Base-by-base conservation (phyloP, 139 green algal species). In the Axilococcus clingmanii region DNA sequence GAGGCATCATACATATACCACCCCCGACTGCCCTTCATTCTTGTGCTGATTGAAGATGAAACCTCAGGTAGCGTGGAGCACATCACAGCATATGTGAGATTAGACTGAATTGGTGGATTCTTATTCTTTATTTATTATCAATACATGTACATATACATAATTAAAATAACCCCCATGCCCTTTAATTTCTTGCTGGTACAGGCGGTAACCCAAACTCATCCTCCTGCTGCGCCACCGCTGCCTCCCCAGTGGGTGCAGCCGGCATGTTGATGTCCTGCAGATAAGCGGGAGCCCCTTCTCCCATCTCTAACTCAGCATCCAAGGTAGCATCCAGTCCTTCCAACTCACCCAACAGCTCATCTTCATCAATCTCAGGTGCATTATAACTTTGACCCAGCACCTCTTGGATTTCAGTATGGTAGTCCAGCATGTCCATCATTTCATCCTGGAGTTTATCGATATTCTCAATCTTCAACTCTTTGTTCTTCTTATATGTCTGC, bases 381-480 rank as follows among this genome's bases (percentile, higher is more conserved):
- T 96, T 72, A 27, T 70, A 74, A 71, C 93, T 96, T 2, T 60
- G 85, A 4, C 80, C 82, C 65, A 99, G 72, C 4, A 74, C 72
- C 27, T 94, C 82, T 31, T 96, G 83, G 55, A 99, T 91, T 60
- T 99, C 91, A 16, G 77, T 77, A 44, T 78, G 71, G 43, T 86
- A 78, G 53, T 87, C 83, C 79, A 91, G 83, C 59, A 96, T 65
- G 69, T 97, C 90, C 43, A 69, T 57, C 79, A 97, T 91, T 11
- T 95, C 79, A 65, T 97, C 91, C 40, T 95, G 82, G 69, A 97
- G 65, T 27, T 86, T 85, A 51, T 97, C 88, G 36, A 98, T 93
- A 67, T 87, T 82, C 59, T 88, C 77, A n/a, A 97, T 84, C 61
- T 96, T 82, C 22, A 98, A 75, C 65, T 94, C 79, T 59, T 91